phyloP scores from a whole-genome alignment of 306 rosid species.

The Gleditsia sinensis region DNA sequence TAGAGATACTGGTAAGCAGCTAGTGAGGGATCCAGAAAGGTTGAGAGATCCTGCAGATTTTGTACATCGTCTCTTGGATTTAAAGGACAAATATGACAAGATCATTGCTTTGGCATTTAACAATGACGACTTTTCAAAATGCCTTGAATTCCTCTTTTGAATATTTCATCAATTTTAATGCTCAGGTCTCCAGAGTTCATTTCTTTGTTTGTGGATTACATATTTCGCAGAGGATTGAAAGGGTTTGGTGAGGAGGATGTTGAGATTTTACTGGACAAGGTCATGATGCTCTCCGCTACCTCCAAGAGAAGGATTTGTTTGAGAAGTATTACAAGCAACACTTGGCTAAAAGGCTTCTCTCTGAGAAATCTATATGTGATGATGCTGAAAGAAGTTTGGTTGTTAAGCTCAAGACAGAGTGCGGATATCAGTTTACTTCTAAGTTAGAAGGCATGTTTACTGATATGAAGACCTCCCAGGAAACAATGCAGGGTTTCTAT shows the following conservation, averaged over 20 bases:
- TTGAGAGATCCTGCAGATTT: slow-evolving; percentile 60
- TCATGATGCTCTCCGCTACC: slow-evolving; percentile 66
- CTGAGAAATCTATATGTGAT: slow-evolving; percentile 53
- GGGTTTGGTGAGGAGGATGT: slow-evolving; percentile 66
- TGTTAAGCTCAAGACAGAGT: slow-evolving; percentile 64
- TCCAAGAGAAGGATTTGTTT: slow-evolving; percentile 63
- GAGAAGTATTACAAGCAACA: slow-evolving; percentile 66
- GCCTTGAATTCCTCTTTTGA: slow-evolving; percentile 64
- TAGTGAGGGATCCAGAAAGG: slow-evolving; percentile 54
- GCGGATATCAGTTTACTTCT: slow-evolving; percentile 61
- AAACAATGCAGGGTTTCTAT: slow-evolving; percentile 54
- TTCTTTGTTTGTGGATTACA: slow-evolving; percentile 63
- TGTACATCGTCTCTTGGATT: slow-evolving; percentile 54
- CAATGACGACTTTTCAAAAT: slow-evolving; percentile 57
- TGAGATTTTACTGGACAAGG: slow-evolving; percentile 59
- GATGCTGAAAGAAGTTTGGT: slow-evolving; percentile 63
- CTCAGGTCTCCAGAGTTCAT: slow-evolving; percentile 62
- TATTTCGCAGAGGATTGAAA: slow-evolving; percentile 55
- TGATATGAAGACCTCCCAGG: slow-evolving; percentile 60
- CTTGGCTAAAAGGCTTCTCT: slow-evolving; percentile 59
- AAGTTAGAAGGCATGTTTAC: slow-evolving; percentile 65
- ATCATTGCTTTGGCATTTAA: slow-evolving; percentile 47
- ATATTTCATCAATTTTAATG: slow-evolving; percentile 60
- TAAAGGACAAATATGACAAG: slow-evolving; percentile 59
- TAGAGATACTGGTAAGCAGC: slow-evolving; percentile 57